Conservation (phyloP, 106 monocot species). For the Apostasia ramifera region DNA sequence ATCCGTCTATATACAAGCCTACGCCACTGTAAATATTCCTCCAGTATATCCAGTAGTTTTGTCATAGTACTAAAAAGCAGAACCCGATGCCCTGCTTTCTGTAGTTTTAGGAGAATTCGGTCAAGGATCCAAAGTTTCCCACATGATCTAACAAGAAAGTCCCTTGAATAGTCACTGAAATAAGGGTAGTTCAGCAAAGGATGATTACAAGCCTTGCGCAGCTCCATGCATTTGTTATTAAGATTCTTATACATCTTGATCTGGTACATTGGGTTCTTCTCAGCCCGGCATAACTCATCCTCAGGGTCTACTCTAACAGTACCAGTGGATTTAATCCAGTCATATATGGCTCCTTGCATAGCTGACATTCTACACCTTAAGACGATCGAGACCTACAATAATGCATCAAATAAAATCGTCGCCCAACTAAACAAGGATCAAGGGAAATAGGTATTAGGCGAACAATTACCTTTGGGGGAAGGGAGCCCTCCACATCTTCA, state of each 20-base stretch:
- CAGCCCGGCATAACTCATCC: slow-evolving; percentile 55
- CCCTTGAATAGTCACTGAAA: slow-evolving; percentile 65
- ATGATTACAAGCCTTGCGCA: slow-evolving; percentile 94
- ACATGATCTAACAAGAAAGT: slow-evolving; percentile 83
- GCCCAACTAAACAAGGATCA: neutral
- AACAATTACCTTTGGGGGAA: slow-evolving; percentile 70
- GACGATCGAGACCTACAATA: slow-evolving; percentile 76
- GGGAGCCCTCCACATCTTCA: slow-evolving; percentile 98
- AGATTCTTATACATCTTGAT: slow-evolving; percentile 81
- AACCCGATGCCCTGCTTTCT: slow-evolving; percentile 90
- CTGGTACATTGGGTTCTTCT: slow-evolving; percentile 87
- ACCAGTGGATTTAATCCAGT: slow-evolving; percentile 97
- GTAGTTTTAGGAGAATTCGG: slow-evolving; percentile 93
- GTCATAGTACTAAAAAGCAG: slow-evolving; percentile 99
- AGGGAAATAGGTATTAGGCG: neutral
- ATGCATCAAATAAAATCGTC: slow-evolving; percentile 6
- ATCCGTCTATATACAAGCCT: slow-evolving; percentile 77
- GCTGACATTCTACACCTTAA: slow-evolving; percentile 94
- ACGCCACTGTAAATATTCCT: slow-evolving; percentile 95
- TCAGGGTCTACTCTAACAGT: slow-evolving; percentile 93
- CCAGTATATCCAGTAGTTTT: slow-evolving; percentile 89
- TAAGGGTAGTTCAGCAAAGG: slow-evolving; percentile 89
- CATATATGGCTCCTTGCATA: slow-evolving; percentile 87
- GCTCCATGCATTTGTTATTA: slow-evolving; percentile 97
- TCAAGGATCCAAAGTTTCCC: slow-evolving; percentile 97